Base-by-base conservation (phyloP, 2,329 filamentous ascomycete species). In the Elsinoe australis region DNA sequence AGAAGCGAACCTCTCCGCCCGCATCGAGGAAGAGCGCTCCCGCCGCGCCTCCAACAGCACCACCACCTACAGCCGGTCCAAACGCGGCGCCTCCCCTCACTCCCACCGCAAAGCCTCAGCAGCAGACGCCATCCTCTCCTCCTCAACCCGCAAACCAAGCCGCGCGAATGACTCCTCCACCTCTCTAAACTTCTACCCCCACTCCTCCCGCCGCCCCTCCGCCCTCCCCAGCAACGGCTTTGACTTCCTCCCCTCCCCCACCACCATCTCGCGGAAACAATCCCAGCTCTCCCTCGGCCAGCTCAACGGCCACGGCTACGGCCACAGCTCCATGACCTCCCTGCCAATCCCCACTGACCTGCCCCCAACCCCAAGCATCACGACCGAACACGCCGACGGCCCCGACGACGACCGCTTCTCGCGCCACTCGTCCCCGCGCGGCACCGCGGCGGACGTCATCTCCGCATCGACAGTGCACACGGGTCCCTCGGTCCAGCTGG, bases 401-500 rank as follows among this genome's bases (percentile, higher is more conserved):
- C 62, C 64, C 1, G 70, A 74, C 52, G 76, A 79, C 33, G 72
- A 78, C 34, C 72, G 71, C n/a, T 64, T 73, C 18, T 76, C 78
- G 41, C 72, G 68, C 12, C 69, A 72, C 2, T 75, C 74, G 1
- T 83, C 80, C 2, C 82, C 82, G 1, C 79, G 80, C 31, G 80
- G 82, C 51, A 79, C 83, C 5, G 76, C 85, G 51, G 84, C 88
- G 24, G 63, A 66, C 51, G 56, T 66, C 41, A 55, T 65, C 35
- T 58, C 55, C 49, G 62, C 60, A 10, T 94, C 88, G 1, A 95
- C 90, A 0, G 84, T 87, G 6, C 90, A 83, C 0, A 89, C 90
- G 0, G 92, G 92, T 0, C 92, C 92, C 0, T 90, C 85, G 0
- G 90, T 98, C 1, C 90, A 96, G 66, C 78, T 98, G 1, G 89